These are phyloP conservation scores for Alopecurus myosuroides DNA, from an alignment of 176 grass and related monocot genomes.

Conservation along the genomic window DNA sequence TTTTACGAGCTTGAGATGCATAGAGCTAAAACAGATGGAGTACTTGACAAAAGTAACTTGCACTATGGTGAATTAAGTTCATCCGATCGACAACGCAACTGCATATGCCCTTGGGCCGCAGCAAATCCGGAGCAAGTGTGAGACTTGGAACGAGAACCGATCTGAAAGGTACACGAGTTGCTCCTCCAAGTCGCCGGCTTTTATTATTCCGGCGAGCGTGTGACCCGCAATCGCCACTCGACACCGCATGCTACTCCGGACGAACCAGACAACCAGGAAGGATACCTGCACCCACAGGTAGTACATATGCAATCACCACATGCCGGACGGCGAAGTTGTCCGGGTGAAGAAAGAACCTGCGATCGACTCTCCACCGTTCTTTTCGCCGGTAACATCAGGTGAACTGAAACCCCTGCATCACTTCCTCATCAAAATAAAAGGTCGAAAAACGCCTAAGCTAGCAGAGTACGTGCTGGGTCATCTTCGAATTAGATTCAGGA, in stretches of 20 bases:
- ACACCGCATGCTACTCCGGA: constrained; percentile 25
- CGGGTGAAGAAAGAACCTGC: too few relatives aligned
- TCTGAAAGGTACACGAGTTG: constrained; percentile 14
- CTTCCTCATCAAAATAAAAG: too few relatives aligned
- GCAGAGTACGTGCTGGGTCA: too few relatives aligned
- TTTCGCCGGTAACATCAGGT: too few relatives aligned
- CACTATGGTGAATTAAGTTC: not conserved
- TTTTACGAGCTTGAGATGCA: not conserved
- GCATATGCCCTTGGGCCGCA: not conserved
- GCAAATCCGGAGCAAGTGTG: not conserved
- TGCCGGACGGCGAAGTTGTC: not conserved
- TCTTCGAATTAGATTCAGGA: too few relatives aligned
- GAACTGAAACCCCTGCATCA: too few relatives aligned
- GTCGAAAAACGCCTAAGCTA: too few relatives aligned
- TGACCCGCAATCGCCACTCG: constrained; percentile 24
- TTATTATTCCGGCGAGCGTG: constrained; percentile 29
- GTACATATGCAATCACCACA: not conserved
- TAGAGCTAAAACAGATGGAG: not conserved
- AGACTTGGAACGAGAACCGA: not conserved
- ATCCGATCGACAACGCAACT: not conserved
- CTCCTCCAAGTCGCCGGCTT: not conserved
- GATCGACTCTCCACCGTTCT: too few relatives aligned
- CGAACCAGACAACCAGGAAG: not conserved
- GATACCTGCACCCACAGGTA: constrained; percentile 7
- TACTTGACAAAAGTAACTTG: not conserved